Percentiles rank a stretch among this genome's conserved stretches.
Conservation (phyloP, 768 basidiomycete genomes). For the Boletus rubropictus region DNA sequence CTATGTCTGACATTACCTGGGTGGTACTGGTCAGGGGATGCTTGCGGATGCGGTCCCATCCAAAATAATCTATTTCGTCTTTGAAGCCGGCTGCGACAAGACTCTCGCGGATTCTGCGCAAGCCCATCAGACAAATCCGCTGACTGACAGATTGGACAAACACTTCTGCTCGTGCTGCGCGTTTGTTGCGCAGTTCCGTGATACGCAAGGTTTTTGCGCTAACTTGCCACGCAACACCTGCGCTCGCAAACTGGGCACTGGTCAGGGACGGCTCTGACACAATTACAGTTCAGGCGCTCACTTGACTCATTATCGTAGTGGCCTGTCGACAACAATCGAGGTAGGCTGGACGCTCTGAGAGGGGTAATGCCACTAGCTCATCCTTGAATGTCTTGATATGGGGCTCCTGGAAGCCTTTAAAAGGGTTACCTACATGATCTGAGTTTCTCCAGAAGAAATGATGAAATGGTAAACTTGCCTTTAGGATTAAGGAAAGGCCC, state of each 20-base stretch:
- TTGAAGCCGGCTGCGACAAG: conserved; percentile 19
- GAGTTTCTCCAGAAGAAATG: background rate
- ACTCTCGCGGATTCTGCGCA: conserved; percentile 15
- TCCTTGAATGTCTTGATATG: conserved; percentile 16
- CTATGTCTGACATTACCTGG: conserved; percentile 19
- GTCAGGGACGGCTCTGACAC: conserved; percentile 4
- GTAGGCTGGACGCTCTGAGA: conserved; percentile 16
- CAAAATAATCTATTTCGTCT: conserved; percentile 27
- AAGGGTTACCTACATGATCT: conserved; percentile 11
- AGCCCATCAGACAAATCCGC: conserved; percentile 3
- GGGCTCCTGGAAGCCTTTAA: conserved; percentile 21
- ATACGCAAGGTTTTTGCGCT: conserved; percentile 15
- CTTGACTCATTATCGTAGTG: conserved; percentile 5
- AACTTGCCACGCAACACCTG: conserved; percentile 25
- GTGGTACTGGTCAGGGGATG: conserved; percentile 26
- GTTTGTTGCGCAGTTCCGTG: conserved; percentile 19
- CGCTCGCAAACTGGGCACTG: conserved; percentile 20
- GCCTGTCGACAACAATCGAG: conserved; percentile 14
- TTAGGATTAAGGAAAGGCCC: conserved; percentile 23
- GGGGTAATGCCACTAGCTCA: conserved; percentile 8
- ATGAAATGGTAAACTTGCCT: conserved; percentile 10
- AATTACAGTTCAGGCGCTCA: conserved; percentile 3
- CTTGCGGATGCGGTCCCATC: conserved; percentile 29
- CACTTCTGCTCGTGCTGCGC: conserved; percentile 24
- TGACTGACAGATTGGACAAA: conserved; percentile 9